Conservation (phyloP, 192 early-diverging fungal species). For the Backusella macrospora region DNA sequence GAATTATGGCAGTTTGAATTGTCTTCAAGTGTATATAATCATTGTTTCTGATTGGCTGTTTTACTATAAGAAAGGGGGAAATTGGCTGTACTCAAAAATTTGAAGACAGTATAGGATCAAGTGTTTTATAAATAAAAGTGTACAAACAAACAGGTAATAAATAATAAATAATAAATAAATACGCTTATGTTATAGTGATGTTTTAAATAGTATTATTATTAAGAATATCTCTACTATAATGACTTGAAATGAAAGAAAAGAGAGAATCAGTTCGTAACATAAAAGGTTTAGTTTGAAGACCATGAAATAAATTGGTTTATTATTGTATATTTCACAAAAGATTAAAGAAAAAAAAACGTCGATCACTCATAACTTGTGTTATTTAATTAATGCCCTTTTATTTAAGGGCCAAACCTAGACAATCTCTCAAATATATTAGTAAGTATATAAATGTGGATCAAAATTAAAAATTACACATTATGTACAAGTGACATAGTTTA, state of each 20-base stretch:
- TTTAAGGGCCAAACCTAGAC: not conserved
- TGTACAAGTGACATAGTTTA: not conserved
- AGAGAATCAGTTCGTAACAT: not conserved
- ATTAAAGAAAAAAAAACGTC: not conserved
- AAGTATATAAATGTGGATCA: not conserved
- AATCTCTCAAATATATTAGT: not conserved
- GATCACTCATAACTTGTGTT: not conserved
- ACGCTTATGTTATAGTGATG: not conserved
- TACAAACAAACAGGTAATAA: too few relatives aligned
- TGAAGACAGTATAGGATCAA: not conserved
- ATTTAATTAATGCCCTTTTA: not conserved
- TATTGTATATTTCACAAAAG: not conserved
- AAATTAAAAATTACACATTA: not conserved
- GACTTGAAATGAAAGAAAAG: not conserved
- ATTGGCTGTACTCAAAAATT: not conserved
- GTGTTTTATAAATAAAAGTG: not conserved
- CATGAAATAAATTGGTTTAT: constrained; percentile 2
- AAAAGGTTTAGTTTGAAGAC: constrained; percentile 1
- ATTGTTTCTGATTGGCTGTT: not conserved
- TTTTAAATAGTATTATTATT: not conserved
- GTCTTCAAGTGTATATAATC: not conserved
- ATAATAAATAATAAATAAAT: too few relatives aligned
- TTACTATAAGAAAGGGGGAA: not conserved
- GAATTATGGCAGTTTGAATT: not conserved
- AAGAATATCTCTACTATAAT: not conserved